Conservation (phyloP, 1,284 basidiomycete species). For the Heimioporus retisporus region DNA sequence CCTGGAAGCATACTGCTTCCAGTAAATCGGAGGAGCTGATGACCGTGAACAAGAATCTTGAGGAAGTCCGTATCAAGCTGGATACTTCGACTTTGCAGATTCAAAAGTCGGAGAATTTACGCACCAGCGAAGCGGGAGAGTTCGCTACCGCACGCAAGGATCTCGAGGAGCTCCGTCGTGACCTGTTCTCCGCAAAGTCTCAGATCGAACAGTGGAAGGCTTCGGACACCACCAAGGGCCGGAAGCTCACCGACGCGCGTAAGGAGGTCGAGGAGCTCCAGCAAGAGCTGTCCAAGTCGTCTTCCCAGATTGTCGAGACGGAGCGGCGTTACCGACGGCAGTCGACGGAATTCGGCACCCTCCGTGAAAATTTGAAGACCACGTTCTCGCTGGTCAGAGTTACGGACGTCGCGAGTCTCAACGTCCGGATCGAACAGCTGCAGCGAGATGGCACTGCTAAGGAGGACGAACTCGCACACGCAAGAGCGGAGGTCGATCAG, state of each 20-base stretch:
- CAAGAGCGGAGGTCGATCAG: background rate
- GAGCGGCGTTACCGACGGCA: slow-evolving; percentile 5
- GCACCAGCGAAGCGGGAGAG: background rate
- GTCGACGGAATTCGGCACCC: background rate
- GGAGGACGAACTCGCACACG: background rate
- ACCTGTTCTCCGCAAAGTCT: slow-evolving; percentile 5
- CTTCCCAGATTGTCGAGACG: slow-evolving; percentile 1
- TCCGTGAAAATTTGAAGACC: slow-evolving; percentile 5
- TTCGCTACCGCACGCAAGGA: background rate
- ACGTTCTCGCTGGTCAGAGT: background rate
- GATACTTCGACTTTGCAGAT: background rate
- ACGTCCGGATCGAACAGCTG: slow-evolving; percentile 5
- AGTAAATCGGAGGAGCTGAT: slow-evolving; percentile 10
- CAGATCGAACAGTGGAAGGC: slow-evolving; percentile 8
- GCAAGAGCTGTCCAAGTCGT: background rate
- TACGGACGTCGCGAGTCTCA: background rate
- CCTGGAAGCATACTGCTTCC: background rate
- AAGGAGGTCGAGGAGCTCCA: slow-evolving; percentile 12
- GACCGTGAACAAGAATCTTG: background rate
- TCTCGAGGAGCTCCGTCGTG: slow-evolving; percentile 12
- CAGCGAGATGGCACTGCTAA: background rate
- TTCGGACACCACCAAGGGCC: background rate
- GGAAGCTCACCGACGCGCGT: background rate
- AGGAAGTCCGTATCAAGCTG: slow-evolving; percentile 8
- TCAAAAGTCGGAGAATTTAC: background rate